Percentiles rank a stretch among this genome's conserved stretches.
Evolutionary conservation across 2,329 filamentous ascomycete species (phyloP).

Genomic region (Magnaporthales sp.): DNA sequence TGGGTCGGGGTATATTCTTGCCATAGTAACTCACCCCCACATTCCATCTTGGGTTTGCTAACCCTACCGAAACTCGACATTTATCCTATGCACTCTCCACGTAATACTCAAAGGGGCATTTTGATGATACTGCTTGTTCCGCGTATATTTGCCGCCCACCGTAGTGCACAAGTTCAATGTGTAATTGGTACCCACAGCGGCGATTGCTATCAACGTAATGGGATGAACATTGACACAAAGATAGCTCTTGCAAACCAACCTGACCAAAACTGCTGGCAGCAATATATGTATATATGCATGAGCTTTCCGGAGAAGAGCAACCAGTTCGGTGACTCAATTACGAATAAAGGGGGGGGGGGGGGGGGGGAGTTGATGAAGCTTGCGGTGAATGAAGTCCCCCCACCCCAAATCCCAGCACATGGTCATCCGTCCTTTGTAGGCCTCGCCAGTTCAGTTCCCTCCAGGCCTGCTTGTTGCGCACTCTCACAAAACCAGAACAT

Average conservation of each 20-base stretch:
- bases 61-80: not conserved
- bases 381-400: not conserved
- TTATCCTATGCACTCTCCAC: not conserved
- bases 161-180: not conserved
- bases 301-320: not conserved
- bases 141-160: not conserved
- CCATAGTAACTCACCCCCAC: not conserved
- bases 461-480: not conserved
- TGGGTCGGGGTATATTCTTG: not conserved
- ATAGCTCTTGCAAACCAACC: not conserved
- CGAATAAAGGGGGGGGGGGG: too few species aligned
- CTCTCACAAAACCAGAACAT: not conserved
- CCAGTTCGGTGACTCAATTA: not conserved
- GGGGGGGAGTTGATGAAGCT: not conserved
- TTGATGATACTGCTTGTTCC: not conserved
- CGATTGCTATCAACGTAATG: not conserved
- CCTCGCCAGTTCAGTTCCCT: too few species aligned
- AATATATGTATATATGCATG: not conserved
- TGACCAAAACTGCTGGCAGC: not conserved
- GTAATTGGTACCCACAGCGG: not conserved
- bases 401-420: not conserved
- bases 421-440: too few species aligned
- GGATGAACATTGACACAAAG: not conserved
- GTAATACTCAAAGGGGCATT: not conserved
- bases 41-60: too few species aligned